Evolutionary conservation across 2,329 filamentous ascomycete genomes (phyloP).

Genomic region (Trichoderma sp.): DNA sequence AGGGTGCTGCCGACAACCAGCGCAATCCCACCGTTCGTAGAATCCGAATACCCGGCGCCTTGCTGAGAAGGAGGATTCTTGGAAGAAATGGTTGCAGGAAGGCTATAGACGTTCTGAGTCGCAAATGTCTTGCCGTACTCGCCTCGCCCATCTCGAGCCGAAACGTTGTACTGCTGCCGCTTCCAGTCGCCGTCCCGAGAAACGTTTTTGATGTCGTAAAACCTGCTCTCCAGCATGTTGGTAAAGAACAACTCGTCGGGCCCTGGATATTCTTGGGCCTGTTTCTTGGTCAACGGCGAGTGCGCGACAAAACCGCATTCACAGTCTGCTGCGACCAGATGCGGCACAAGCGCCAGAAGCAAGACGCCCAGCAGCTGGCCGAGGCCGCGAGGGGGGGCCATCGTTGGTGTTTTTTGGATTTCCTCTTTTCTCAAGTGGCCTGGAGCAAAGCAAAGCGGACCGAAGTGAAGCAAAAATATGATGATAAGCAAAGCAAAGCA

Average conservation of each 20-base stretch:
- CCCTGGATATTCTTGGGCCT: slow-evolving; percentile 41
- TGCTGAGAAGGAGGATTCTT: no score
- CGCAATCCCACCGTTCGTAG: slow-evolving; percentile 44
- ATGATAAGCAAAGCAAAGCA: not conserved
- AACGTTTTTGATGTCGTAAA: slow-evolving; percentile 58
- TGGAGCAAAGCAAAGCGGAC: not conserved
- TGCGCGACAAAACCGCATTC: slow-evolving; percentile 72
- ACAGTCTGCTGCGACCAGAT: slow-evolving; percentile 48
- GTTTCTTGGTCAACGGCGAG: slow-evolving; percentile 33
- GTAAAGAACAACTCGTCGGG: slow-evolving; percentile 60
- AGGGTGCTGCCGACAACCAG: slow-evolving; percentile 56
- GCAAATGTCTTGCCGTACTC: slow-evolving; percentile 67
- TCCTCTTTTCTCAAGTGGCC: not conserved
- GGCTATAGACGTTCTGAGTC: slow-evolving; percentile 55
- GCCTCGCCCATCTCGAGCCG: slow-evolving; percentile 60
- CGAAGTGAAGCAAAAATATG: not conserved
- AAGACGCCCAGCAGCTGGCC: not conserved
- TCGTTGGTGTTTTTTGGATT: not conserved
- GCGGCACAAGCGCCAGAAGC: slow-evolving; percentile 4
- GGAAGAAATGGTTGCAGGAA: slow-evolving; percentile 44
- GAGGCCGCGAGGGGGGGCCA: not conserved
- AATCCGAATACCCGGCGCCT: not conserved
- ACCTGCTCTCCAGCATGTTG: slow-evolving; percentile 73
- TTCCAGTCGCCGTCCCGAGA: slow-evolving; percentile 63
- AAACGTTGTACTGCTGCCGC: slow-evolving; percentile 69